phyloP scores from a whole-genome alignment of 192 early-diverging fungal species.

The Podila horticola region DNA sequence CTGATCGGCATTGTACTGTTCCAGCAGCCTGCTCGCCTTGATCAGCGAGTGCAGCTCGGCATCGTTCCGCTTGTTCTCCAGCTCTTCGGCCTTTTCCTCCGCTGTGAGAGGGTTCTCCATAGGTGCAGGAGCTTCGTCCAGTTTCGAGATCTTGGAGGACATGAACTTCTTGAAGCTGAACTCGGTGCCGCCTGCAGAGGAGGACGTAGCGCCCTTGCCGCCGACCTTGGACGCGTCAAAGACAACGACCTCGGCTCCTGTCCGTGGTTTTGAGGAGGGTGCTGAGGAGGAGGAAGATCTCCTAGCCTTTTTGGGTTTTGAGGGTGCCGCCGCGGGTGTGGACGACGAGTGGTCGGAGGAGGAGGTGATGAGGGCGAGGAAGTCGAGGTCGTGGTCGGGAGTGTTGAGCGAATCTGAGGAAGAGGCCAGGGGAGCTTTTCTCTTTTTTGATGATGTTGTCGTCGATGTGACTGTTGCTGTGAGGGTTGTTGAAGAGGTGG shows the following conservation, averaged over 20 bases:
- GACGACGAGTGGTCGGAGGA: background rate
- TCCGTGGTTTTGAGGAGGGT: slow-evolving; percentile 29
- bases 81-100: slow-evolving; percentile 38
- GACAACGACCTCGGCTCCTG: slow-evolving; percentile 28
- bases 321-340: background rate
- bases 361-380: slow-evolving; percentile 28
- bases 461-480: background rate
- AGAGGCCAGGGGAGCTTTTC: slow-evolving; percentile 3
- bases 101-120: slow-evolving; percentile 44
- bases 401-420: too few species aligned
- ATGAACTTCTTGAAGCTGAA: slow-evolving; percentile 50
- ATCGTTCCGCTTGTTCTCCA: slow-evolving; percentile 42
- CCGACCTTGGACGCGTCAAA: slow-evolving; percentile 42
- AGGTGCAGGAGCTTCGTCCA: slow-evolving; percentile 37
- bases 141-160: slow-evolving; percentile 48
- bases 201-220: slow-evolving; percentile 12
- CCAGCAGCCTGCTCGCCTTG: slow-evolving; percentile 39
- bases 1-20: slow-evolving; percentile 45
- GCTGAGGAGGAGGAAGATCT: slow-evolving; percentile 8
- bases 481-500: background rate
- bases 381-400: slow-evolving; percentile 43
- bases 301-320: slow-evolving; percentile 18
- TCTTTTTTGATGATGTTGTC: slow-evolving; percentile 20
- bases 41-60: slow-evolving; percentile 36
- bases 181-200: slow-evolving; percentile 12